A percentile compares a stretch with the other conserved stretches of the same genome.
Conservation (phyloP, 768 basidiomycete genomes). For the Phallus indusiatus region DNA sequence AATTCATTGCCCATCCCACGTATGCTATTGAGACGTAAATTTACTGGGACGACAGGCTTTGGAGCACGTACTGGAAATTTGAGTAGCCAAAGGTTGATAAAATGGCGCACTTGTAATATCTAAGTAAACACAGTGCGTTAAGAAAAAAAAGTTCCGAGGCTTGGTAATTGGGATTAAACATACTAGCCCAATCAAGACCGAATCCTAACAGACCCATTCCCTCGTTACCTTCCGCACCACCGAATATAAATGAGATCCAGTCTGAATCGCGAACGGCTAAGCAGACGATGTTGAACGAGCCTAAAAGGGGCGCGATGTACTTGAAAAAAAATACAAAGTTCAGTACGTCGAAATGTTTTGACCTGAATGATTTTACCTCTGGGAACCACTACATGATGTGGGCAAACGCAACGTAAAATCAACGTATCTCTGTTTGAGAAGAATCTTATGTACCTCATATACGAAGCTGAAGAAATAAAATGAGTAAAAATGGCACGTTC, state of each 20-base stretch:
- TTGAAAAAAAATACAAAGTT: background rate
- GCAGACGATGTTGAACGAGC: slow-evolving; percentile 3
- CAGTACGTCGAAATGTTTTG: background rate
- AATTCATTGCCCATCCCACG: slow-evolving; percentile 4
- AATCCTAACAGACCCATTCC: slow-evolving; percentile 5
- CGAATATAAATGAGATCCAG: slow-evolving; percentile 5
- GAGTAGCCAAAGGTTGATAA: background rate
- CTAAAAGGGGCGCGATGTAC: slow-evolving; percentile 4
- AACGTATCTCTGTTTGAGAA: background rate
- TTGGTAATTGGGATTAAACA: background rate
- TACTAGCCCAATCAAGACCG: slow-evolving; percentile 7
- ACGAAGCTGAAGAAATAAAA: background rate
- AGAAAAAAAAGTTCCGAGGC: background rate
- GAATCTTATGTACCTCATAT: background rate
- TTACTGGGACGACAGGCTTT: background rate
- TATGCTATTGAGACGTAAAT: background rate
- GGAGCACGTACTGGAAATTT: background rate
- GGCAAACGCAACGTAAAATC: background rate
- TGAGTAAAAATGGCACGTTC: background rate
- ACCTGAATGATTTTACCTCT: background rate
- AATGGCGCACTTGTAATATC: slow-evolving; percentile 1
- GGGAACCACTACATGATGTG: slow-evolving; percentile 4
- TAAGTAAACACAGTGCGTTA: background rate
- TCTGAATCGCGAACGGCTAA: slow-evolving; percentile 2
- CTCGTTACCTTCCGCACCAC: slow-evolving; percentile 3